These are phyloP conservation scores for Populus euphratica DNA, from an alignment of 345 rosid species.

Conservation along the genomic window DNA sequence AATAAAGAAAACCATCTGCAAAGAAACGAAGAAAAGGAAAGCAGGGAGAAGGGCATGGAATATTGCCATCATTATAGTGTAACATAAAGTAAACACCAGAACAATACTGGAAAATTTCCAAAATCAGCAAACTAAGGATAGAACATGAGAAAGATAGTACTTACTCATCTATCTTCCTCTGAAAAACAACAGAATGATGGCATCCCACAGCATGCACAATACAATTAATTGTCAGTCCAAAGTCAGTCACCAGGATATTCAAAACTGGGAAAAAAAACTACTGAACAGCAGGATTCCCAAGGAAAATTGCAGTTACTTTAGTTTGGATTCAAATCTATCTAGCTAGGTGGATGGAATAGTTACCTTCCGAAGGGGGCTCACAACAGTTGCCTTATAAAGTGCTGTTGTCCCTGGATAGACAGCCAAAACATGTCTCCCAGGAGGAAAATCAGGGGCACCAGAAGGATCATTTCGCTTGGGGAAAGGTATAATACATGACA, in stretches of 20 bases:
- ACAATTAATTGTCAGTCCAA: constrained; percentile 29
- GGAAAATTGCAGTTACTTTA: neutral
- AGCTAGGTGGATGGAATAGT: neutral
- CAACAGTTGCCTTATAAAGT: constrained; percentile 91
- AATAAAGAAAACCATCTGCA: no score
- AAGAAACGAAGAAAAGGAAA: neutral
- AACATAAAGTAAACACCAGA: neutral
- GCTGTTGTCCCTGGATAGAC: constrained; percentile 99
- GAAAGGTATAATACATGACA: constrained; percentile 73
- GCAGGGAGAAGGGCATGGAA: neutral
- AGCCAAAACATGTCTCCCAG: constrained; percentile 85
- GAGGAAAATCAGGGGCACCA: constrained; percentile 52
- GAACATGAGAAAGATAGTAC: constrained; percentile 26
- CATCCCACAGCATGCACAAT: constrained; percentile 20
- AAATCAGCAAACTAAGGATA: neutral
- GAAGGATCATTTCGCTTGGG: constrained; percentile 73
- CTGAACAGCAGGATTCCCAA: neutral
- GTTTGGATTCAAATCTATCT: neutral
- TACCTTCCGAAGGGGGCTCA: constrained; percentile 72
- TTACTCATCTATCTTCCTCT: constrained; percentile 94
- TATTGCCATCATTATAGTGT: neutral
- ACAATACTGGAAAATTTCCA: neutral
- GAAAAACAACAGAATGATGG: constrained; percentile 22
- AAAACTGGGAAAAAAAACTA: neutral
- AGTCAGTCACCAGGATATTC: neutral